Percentiles rank a stretch among this genome's conserved stretches.
phyloP scores from a whole-genome alignment of 2,329 filamentous ascomycete species.

The Chaetomiaceae sp. region DNA sequence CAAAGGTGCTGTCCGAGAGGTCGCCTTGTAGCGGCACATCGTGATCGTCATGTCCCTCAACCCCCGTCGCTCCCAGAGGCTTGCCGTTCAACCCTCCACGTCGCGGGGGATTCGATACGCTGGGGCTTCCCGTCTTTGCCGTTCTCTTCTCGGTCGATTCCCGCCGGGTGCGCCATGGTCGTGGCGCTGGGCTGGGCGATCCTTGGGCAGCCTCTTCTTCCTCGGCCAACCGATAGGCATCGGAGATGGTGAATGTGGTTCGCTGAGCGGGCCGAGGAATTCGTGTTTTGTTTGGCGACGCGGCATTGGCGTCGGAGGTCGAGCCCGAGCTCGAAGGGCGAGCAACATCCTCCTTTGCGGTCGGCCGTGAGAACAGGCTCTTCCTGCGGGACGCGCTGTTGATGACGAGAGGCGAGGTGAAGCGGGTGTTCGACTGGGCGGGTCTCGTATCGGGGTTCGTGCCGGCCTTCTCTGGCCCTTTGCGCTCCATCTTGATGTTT shows the following conservation, averaged over 20 bases:
- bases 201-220: slow-evolving; percentile 38
- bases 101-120: slow-evolving; percentile 1
- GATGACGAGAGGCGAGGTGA: slow-evolving; percentile 34
- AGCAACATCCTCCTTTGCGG: slow-evolving; percentile 21
- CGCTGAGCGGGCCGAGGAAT: slow-evolving; percentile 29
- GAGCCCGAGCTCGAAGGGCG: slow-evolving; percentile 27
- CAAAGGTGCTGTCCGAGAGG: slow-evolving; percentile 31
- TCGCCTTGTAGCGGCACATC: slow-evolving; percentile 22
- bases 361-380: slow-evolving; percentile 35
- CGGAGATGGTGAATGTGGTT: slow-evolving; percentile 36
- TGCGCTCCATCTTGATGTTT: slow-evolving; percentile 27
- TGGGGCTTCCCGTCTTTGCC: background rate
- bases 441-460: slow-evolving; percentile 13
- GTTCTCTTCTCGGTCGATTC: slow-evolving; percentile 31
- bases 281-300: slow-evolving; percentile 25
- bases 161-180: slow-evolving; percentile 38
- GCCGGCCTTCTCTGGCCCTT: slow-evolving; percentile 15
- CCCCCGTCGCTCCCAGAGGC: slow-evolving; percentile 7
- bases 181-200: slow-evolving; percentile 49
- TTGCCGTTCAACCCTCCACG: background rate
- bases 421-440: slow-evolving; percentile 25
- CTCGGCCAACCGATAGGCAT: slow-evolving; percentile 38
- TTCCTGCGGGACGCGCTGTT: slow-evolving; percentile 37
- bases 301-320: slow-evolving; percentile 21
- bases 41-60: slow-evolving; percentile 18